Evolutionary conservation across 2,329 filamentous ascomycete species (phyloP), one percentile per base, ranked within the genome.

Genomic region (Atkinsonella texensis): DNA sequence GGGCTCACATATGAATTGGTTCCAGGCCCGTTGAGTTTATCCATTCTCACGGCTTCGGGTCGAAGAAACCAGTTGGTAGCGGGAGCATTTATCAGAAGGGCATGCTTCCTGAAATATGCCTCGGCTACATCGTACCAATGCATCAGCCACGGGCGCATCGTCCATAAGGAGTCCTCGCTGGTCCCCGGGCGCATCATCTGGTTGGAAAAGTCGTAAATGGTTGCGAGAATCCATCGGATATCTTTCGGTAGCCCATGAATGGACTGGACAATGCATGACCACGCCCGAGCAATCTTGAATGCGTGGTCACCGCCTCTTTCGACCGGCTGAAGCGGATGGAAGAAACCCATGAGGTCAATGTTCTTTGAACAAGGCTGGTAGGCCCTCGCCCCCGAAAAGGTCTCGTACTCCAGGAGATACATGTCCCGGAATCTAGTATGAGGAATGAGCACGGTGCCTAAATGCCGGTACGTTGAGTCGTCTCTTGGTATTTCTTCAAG

Each of bases 171-270:
- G 4, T 53, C 41, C 44, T 62, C 55, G n/a, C 49, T 48, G 11
- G 51, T 46, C 1, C 50, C 49, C 2, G 50, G 51, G 15, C 51
- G 53, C 6, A 68, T 56, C 57, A 64, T 60, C 23, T 63, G 56
- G 51, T 51, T 60, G 48, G 62, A 52, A 18, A 67, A 63, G 55
- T 66, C 58, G 55, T 63, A 68, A 20, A 66, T 53, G 43, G 48
- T 59, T 31, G 63, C 57, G 23, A 66, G 60, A 33, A 67, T 51
- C 64, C 57, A 67, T 55, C 65, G 60, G 41, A 67, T 49, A 33
- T 62, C 58, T 44, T 57, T 63, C 15, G 63, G 64, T 1, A 68
- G 51, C 6, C 32, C 10, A 2, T 35, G 5, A 0, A 28, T 17
- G 5, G 58, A 53, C 49, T 68, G 65, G 2, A 58, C 28, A 10